phyloP scores from a whole-genome alignment of 768 basidiomycete species.

The Cystofilobasidium bisporidii region DNA sequence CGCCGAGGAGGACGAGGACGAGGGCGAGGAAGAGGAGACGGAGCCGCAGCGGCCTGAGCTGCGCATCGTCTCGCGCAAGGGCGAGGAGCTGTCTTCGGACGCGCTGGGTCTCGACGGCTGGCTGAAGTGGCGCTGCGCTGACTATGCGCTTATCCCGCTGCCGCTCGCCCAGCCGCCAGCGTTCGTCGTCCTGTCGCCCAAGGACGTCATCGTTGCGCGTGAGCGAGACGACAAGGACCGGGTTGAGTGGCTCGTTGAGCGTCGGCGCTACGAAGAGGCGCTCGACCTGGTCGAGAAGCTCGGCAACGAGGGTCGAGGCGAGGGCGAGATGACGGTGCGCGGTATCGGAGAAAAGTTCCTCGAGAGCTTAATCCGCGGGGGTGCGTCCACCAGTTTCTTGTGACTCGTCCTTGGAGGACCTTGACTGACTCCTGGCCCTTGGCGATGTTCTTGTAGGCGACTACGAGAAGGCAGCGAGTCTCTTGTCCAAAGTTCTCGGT shows the following conservation, averaged over 20 bases:
- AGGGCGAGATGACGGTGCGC: slow-evolving; percentile 43
- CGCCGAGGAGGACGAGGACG: slow-evolving; percentile 63
- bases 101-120: slow-evolving; percentile 68
- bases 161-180: slow-evolving; percentile 40
- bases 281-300: slow-evolving; percentile 67
- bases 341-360: slow-evolving; percentile 77
- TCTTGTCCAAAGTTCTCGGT: slow-evolving; percentile 77
- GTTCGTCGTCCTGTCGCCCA: slow-evolving; percentile 78
- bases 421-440: too few species aligned
- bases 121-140: slow-evolving; percentile 72
- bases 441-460: too few species aligned
- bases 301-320: slow-evolving; percentile 41
- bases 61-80: slow-evolving; percentile 74
- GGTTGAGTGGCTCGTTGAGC: slow-evolving; percentile 82
- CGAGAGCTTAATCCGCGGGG: slow-evolving; percentile 69
- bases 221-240: slow-evolving; percentile 82
- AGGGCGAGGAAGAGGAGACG: slow-evolving; percentile 65
- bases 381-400: too few species aligned
- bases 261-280: slow-evolving; percentile 78
- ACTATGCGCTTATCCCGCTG: slow-evolving; percentile 64
- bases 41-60: slow-evolving; percentile 87
- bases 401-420: too few species aligned
- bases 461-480: slow-evolving; percentile 66
- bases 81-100: slow-evolving; percentile 80
- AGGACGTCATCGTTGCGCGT: slow-evolving; percentile 75